These are phyloP conservation scores for Escovopsis weberi DNA, from an alignment of 2,329 filamentous ascomycete genomes.

Conservation along the genomic window DNA sequence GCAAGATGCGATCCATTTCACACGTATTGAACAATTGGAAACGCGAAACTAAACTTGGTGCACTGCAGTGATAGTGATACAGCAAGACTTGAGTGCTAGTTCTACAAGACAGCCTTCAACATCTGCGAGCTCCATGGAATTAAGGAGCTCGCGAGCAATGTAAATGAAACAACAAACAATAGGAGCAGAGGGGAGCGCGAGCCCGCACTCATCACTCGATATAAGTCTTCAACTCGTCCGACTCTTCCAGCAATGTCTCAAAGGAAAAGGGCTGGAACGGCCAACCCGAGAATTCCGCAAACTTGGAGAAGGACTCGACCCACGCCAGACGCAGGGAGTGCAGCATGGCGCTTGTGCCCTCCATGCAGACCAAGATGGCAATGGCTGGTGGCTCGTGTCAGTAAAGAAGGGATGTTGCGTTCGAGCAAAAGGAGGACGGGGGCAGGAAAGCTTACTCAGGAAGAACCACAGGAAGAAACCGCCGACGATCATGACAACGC, in stretches of 20 bases:
- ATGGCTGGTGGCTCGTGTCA: slow-evolving; percentile 22
- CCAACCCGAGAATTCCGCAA: slow-evolving; percentile 82
- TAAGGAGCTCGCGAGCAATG: background rate
- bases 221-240: slow-evolving; percentile 46
- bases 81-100: slow-evolving; percentile 12
- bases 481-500: slow-evolving; percentile 67
- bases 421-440: background rate
- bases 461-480: slow-evolving; percentile 85
- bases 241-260: slow-evolving; percentile 69
- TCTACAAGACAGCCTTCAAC: slow-evolving; percentile 12
- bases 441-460: slow-evolving; percentile 36
- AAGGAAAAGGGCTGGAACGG: slow-evolving; percentile 86
- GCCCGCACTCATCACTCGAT: slow-evolving; percentile 23
- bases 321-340: slow-evolving; percentile 84
- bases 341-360: slow-evolving; percentile 91
- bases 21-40: background rate
- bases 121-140: no score
- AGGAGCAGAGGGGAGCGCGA: background rate
- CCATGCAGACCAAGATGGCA: slow-evolving; percentile 75
- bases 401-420: slow-evolving; percentile 1
- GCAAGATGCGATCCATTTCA: no score
- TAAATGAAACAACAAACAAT: background rate
- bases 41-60: background rate
- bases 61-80: slow-evolving; percentile 12
- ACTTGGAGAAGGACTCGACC: slow-evolving; percentile 97